A percentile compares a stretch with the other conserved stretches of the same genome.
Evolutionary conservation across 768 basidiomycete genomes (phyloP).

Genomic region (Suillus placidus): DNA sequence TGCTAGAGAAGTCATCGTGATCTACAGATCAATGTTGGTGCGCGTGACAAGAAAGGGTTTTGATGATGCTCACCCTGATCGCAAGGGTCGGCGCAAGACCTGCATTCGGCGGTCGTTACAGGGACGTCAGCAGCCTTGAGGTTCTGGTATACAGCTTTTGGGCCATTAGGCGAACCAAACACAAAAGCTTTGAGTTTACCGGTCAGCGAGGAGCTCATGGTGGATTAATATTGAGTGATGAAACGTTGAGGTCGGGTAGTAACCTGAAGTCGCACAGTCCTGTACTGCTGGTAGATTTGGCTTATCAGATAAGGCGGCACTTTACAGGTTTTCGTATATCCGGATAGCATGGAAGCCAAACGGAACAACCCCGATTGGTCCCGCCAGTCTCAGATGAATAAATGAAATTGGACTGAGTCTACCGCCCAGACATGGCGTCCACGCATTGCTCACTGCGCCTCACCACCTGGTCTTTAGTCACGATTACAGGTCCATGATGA

Average conservation of each 20-base stretch:
- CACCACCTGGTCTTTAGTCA: not conserved
- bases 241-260: not conserved
- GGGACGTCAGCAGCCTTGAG: constrained; percentile 66
- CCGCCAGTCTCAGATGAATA: not conserved
- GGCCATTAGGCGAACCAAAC: constrained; percentile 30
- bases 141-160: constrained; percentile 47
- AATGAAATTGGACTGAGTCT: not conserved
- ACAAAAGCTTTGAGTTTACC: constrained; percentile 29
- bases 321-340: no score
- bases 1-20: constrained; percentile 72
- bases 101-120: constrained; percentile 67
- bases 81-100: constrained; percentile 76
- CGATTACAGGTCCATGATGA: not conserved
- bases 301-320: not conserved
- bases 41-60: constrained; percentile 33
- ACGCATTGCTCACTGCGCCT: not conserved
- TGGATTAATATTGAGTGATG: not conserved
- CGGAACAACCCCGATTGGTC: not conserved
- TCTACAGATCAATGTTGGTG: constrained; percentile 41
- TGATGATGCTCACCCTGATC: constrained; percentile 54
- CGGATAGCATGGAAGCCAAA: not conserved
- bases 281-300: not conserved
- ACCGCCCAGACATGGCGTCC: not conserved
- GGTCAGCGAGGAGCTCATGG: constrained; percentile 26
- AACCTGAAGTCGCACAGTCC: constrained; percentile 10